phyloP scores from a whole-genome alignment of 108 stramenopile species.

The Nannochloropsis salina region DNA sequence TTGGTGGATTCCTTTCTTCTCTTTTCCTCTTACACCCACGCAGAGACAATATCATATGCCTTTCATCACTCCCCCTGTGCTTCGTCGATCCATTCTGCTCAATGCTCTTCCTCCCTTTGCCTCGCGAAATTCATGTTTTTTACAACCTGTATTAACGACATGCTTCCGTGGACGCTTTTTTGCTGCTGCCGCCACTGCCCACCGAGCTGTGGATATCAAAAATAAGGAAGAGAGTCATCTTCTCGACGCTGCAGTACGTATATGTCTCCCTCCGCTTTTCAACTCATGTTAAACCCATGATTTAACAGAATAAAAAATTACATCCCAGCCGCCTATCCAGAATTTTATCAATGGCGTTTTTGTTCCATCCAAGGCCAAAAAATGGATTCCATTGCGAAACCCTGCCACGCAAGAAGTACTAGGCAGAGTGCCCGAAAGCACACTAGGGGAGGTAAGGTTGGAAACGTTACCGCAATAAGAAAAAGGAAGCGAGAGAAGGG shows the following conservation, averaged over 20 bases:
- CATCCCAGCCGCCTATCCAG: neutral
- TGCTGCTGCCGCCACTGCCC: neutral
- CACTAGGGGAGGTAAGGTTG: constrained; percentile 34
- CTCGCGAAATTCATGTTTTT: too few species aligned
- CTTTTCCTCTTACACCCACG: too few species aligned
- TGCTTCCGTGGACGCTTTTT: neutral
- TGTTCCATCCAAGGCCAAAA: constrained; percentile 46
- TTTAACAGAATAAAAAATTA: too few species aligned
- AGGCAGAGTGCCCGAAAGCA: constrained; percentile 50
- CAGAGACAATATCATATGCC: too few species aligned
- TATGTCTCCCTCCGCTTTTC: neutral
- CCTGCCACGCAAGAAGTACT: constrained; percentile 49
- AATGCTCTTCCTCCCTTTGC: too few species aligned
- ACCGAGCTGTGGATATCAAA: neutral
- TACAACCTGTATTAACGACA: too few species aligned
- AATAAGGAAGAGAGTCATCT: neutral
- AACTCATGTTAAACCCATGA: neutral
- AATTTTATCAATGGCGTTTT: constrained; percentile 58
- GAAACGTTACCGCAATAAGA: neutral
- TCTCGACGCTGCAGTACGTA: neutral
- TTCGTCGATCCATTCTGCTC: too few species aligned
- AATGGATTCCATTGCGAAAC: constrained; percentile 56
- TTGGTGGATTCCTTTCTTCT: too few species aligned
- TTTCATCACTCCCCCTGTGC: too few species aligned
- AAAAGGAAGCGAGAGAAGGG: neutral